A percentile compares a stretch with the other conserved stretches of the same genome.
Evolutionary conservation across 2,329 filamentous ascomycete species (phyloP).

Genomic region (Nothopassalora personata): DNA sequence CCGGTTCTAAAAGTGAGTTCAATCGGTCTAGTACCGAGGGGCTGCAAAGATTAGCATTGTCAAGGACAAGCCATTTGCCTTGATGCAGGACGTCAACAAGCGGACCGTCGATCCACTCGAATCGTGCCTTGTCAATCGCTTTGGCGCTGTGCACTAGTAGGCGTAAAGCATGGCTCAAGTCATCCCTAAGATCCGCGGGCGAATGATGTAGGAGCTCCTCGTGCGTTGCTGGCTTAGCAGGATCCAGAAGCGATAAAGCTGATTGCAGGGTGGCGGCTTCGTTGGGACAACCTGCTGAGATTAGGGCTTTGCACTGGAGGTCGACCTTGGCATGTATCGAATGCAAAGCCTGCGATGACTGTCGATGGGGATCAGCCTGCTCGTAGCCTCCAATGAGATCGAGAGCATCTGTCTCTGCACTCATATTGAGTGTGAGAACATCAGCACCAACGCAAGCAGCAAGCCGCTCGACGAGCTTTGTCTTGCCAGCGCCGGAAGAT

Average conservation of each 20-base stretch:
- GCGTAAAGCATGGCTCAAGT: constrained; percentile 8
- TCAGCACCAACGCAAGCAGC: constrained; percentile 72
- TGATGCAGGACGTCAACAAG: constrained; percentile 80
- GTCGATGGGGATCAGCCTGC: constrained; percentile 74
- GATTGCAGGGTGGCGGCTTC: constrained; percentile 5
- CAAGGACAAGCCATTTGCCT: constrained; percentile 88
- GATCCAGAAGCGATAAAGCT: constrained; percentile 4
- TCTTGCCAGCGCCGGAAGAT: constrained; percentile 80
- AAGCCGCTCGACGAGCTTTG: constrained; percentile 69
- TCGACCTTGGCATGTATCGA: constrained; percentile 14
- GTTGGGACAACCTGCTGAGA: constrained; percentile 7
- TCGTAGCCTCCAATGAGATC: constrained; percentile 96
- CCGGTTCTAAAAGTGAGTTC: constrained; percentile 88
- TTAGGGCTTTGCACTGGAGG: constrained; percentile 10
- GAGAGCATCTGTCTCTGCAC: constrained; percentile 93
- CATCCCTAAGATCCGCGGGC: constrained; percentile 5
- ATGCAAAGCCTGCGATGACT: constrained; percentile 14
- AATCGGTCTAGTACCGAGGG: constrained; percentile 89
- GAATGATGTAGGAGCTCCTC: constrained; percentile 4
- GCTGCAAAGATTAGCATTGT: constrained; percentile 96
- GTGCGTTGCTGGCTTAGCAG: background rate
- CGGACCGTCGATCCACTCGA: constrained; percentile 93
- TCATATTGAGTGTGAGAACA: constrained; percentile 79
- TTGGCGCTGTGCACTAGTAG: constrained; percentile 5
- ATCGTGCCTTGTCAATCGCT: constrained; percentile 67